These are phyloP conservation scores for Novymonas esmeraldas DNA, from an alignment of 208 protist genomes.

Conservation along the genomic window DNA sequence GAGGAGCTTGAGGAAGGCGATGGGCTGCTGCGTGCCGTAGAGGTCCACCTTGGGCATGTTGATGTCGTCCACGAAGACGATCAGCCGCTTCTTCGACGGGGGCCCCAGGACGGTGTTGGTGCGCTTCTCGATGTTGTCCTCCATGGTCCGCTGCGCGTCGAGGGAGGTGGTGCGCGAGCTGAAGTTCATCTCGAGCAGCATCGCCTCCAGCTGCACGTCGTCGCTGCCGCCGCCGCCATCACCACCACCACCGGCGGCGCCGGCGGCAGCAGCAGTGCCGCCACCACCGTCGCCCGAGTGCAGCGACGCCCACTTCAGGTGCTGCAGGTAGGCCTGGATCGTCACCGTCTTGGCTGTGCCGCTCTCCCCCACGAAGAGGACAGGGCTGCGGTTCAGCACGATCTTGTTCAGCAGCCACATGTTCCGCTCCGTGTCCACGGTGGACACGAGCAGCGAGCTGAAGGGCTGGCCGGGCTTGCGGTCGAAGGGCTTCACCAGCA, in stretches of 20 bases:
- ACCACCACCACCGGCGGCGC: constrained; percentile 1
- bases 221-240: constrained; percentile 4
- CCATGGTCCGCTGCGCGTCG: constrained; percentile 96
- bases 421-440: constrained; percentile 98
- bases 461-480: constrained; percentile 91
- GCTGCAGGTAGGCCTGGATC: constrained; percentile 94
- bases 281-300: constrained; percentile 11
- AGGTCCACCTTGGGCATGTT: constrained; percentile 99
- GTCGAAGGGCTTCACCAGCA: constrained; percentile 92
- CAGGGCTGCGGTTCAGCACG: constrained; percentile 88
- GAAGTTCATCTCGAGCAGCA: constrained; percentile 97
- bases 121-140: constrained; percentile 98
- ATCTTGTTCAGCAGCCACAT: constrained; percentile 96
- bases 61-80: constrained; percentile 98
- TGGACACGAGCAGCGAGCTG: constrained; percentile 97
- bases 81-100: constrained; percentile 95
- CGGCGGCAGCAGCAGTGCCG: neutral
- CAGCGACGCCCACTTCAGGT: constrained; percentile 81
- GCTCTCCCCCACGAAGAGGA: constrained; percentile 97
- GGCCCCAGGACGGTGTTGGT: constrained; percentile 96
- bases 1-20: constrained; percentile 98
- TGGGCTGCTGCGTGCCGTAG: constrained; percentile 99
- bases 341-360: constrained; percentile 99
- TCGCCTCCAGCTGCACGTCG: constrained; percentile 87
- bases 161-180: constrained; percentile 95